A percentile compares a stretch with the other conserved stretches of the same genome.
These are phyloP conservation scores for Immersiporthe knoxdaviesiana DNA, from an alignment of 2,329 filamentous ascomycete genomes.

Conservation along the genomic window DNA sequence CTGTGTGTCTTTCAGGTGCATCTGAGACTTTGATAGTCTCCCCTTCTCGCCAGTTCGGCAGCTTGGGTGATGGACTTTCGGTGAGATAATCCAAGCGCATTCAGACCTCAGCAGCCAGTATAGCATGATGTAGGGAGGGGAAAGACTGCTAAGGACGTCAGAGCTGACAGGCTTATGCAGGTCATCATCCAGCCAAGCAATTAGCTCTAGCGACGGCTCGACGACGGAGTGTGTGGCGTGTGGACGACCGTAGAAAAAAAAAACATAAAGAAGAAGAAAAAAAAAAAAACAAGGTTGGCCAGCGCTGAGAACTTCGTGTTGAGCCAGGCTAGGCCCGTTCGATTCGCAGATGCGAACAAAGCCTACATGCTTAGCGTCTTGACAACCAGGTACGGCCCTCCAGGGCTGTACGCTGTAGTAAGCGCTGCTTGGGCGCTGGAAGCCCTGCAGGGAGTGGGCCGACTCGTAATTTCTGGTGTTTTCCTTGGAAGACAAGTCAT, in stretches of 20 bases:
- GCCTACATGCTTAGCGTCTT: constrained; percentile 17
- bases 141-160: constrained; percentile 13
- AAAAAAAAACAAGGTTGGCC: constrained; percentile 17
- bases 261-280: constrained; percentile 18
- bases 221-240: background rate
- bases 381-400: constrained; percentile 15
- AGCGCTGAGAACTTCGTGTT: constrained; percentile 27
- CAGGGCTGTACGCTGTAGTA: background rate
- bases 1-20: background rate
- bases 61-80: background rate
- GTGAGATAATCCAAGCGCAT: background rate
- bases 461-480: background rate
- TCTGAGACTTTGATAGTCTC: background rate
- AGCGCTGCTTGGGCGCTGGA: background rate
- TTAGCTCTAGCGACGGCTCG: constrained; percentile 8
- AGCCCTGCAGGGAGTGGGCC: background rate
- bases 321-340: constrained; percentile 17
- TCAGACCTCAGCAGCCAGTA: background rate
- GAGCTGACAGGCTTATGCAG: constrained; percentile 12
- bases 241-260: constrained; percentile 2
- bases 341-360: constrained; percentile 22
- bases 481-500: background rate
- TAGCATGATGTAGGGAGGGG: background rate
- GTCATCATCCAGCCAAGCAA: constrained; percentile 12
- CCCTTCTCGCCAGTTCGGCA: background rate